phyloP scores from a whole-genome alignment of 225 moss, liverwort and hornwort species.

The Neckera pumila region DNA sequence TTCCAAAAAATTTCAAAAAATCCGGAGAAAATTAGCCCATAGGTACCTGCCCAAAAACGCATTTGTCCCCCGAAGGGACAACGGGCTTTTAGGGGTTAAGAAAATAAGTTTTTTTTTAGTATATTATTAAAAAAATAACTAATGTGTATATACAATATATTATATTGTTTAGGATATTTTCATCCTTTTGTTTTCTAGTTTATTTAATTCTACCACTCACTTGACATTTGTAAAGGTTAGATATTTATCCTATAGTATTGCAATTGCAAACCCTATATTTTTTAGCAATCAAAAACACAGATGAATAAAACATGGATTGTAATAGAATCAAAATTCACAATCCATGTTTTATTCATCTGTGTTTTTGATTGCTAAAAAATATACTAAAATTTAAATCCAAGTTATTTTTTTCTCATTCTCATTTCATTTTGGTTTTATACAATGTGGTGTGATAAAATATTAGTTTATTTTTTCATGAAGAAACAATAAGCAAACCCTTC shows the following conservation, averaged over 20 bases:
- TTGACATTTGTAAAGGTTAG: background rate
- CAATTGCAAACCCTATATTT: background rate
- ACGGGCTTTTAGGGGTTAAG: too few relatives aligned
- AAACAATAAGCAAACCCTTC: background rate
- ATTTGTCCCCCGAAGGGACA: too few relatives aligned
- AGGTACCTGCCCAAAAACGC: too few relatives aligned
- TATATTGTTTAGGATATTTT: background rate
- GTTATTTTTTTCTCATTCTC: background rate
- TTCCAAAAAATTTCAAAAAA: too few relatives aligned
- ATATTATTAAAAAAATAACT: too few relatives aligned
- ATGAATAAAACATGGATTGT: too few relatives aligned
- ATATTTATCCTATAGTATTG: background rate
- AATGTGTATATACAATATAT: background rate
- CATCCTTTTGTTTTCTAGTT: background rate
- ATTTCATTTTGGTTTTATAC: background rate
- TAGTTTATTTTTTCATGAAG: background rate
- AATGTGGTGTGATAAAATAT: background rate
- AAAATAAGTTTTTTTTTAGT: background rate
- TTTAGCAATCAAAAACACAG: too few relatives aligned
- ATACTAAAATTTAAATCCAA: background rate
- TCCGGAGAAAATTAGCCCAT: too few relatives aligned
- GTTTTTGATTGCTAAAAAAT: fast-evolving
- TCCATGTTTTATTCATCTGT: too few relatives aligned
- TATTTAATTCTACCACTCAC: background rate
- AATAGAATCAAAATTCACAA: too few relatives aligned